Conservation (phyloP, 2,329 filamentous ascomycete genomes). For the Ceratocystis cubensis region DNA sequence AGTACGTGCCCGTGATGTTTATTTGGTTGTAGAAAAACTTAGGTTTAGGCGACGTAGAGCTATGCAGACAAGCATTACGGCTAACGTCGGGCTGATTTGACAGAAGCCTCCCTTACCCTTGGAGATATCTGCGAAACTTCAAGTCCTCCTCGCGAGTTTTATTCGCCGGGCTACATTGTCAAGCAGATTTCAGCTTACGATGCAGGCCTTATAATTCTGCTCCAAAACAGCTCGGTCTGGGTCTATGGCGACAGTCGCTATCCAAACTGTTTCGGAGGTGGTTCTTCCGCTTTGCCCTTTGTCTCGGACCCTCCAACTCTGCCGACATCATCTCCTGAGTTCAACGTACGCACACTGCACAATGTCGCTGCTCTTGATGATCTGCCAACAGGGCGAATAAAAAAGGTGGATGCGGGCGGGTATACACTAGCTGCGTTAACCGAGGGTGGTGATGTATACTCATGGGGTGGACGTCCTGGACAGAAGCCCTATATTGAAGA, state of each 20-base stretch:
- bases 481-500: conserved; percentile 17
- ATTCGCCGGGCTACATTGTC: conserved; percentile 23
- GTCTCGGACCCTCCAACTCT: background rate
- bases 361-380: conserved; percentile 30
- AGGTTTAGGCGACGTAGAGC: background rate
- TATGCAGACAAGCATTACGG: background rate
- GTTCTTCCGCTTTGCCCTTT: conserved; percentile 26
- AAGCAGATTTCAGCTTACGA: conserved; percentile 37
- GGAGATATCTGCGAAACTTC: background rate
- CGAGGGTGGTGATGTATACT: conserved; percentile 44
- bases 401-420: conserved; percentile 43
- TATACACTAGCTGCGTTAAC: conserved; percentile 48
- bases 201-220: conserved; percentile 38
- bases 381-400: conserved; percentile 39
- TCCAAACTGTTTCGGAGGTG: conserved; percentile 34
- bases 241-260: conserved; percentile 49
- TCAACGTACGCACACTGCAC: background rate
- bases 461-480: conserved; percentile 39
- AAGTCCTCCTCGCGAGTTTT: background rate
- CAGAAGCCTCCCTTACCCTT: background rate
- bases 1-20: background rate
- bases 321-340: background rate
- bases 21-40: background rate
- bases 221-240: conserved; percentile 34
- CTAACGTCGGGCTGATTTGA: background rate